Base-by-base conservation (phyloP, 2,329 filamentous ascomycete genomes). In the Paraconiothyrium brasiliense region DNA sequence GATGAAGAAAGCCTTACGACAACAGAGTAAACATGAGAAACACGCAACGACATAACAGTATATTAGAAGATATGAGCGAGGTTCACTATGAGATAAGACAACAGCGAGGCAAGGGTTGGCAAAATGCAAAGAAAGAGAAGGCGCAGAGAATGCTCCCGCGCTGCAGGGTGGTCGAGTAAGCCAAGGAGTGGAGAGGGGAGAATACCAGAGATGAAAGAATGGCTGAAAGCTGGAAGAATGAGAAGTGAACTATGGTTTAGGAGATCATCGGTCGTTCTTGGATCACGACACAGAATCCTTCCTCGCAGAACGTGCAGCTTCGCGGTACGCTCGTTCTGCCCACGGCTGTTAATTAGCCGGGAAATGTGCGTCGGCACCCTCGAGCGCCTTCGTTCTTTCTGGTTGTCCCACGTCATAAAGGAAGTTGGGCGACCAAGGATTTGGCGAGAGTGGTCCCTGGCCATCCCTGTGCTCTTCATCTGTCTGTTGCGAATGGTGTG, bases 381-480 rank as follows among this genome's bases (percentile, higher is more conserved):
- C 46, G 14, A 63, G 7, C 0, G 32, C 54, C 16, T 24, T 49
- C 1, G 16, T 44, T 34, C 47, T 56, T 14, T 46, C 20, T 32
- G 6, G 57, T 20, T 47, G 44, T 8, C 43, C 20, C n/a, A 44
- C 27, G 22, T 63, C 47, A 47, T 63, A 58, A 6, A 2, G 44
- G n/a, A 50, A 30, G n/a, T 55, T 47, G 24, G 43, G 27, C 9
- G 61, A 63, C 44, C 49, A 63, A 51, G 58, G 58, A 11, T 58
- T 13, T 9, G 61, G 58, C 16, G 61, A 63, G 11, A 51, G 32
- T 27, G 61, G 61, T 16, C 35, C 58, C 30, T 37, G 55, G 22
- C 48, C 52, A 32, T 58, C 47, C n/a, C 43, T n/a, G 35, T 54
- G 27, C 13, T 34, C 58, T n/a, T 63, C 58, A 1, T 60, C 55